Evolutionary conservation across 2,329 filamentous ascomycete species (phyloP).

Genomic region (Cephalotrichum gorgonifer): DNA sequence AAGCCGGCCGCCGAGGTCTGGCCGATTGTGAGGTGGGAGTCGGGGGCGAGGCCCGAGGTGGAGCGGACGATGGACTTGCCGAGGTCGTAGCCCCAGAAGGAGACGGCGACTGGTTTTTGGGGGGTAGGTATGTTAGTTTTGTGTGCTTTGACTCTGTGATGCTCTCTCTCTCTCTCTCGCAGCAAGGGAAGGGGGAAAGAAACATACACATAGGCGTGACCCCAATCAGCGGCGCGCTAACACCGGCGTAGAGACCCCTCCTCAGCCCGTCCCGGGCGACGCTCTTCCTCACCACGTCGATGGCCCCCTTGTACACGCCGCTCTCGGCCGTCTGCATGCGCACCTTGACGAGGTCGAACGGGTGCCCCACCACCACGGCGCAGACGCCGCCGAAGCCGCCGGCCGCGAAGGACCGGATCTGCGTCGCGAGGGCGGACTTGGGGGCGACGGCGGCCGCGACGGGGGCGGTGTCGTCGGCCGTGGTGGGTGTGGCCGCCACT

Average conservation of each 20-base stretch:
- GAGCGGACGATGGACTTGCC: constrained; percentile 78
- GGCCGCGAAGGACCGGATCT: constrained; percentile 72
- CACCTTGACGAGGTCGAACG: constrained; percentile 97
- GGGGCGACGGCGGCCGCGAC: background rate
- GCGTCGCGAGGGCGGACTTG: constrained; percentile 27
- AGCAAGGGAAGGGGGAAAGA: background rate
- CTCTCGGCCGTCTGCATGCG: constrained; percentile 91
- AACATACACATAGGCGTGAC: constrained; percentile 97
- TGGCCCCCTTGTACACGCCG: constrained; percentile 79
- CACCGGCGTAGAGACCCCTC: constrained; percentile 88
- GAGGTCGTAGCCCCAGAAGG: constrained; percentile 83
- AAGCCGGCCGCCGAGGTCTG: constrained; percentile 91
- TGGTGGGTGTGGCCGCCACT: background rate
- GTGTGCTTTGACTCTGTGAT: background rate
- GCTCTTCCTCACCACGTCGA: constrained; percentile 86
- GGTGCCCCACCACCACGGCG: constrained; percentile 89
- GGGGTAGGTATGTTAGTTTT: background rate
- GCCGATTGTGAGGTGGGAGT: constrained; percentile 66
- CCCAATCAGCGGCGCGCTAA: constrained; percentile 85
- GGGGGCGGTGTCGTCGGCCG: background rate
- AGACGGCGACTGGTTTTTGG: constrained; percentile 56
- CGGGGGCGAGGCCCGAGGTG: constrained; percentile 51
- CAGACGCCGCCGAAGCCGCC: constrained; percentile 91
- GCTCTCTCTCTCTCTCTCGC: no score
- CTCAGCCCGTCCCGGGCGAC: constrained; percentile 74